Evolutionary conservation across 164 flowering plant species (phyloP), one percentile per base, ranked within the genome.

Genomic region (Nelumbo lutea): DNA sequence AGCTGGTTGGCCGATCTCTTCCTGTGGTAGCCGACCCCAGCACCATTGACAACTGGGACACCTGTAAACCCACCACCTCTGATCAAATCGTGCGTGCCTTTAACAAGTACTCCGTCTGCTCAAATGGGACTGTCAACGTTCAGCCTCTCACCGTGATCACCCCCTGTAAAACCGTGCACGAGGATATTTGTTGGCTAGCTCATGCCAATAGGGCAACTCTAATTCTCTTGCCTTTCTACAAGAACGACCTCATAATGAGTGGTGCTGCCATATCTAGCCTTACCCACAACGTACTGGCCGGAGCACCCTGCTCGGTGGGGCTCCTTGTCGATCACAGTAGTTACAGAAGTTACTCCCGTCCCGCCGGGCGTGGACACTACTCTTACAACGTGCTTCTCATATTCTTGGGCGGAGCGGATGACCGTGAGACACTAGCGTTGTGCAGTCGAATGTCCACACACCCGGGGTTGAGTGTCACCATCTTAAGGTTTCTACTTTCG

Each of bases 261-360:
- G 71, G 48, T 60, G 48, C 14, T 15, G 67, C 63, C 4, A 14
- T 74, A 11, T 42, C 64, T 40, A 68, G n/a, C 1, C 42, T 81
- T 59, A 79, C 77, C 79, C 45, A 59, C 0, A 69, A 77, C 8
- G 68, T 84, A 7, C 75, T 79, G 6, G 67, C 39, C 6, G 69
- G 68, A 9, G 80, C 83, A 3, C 87, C 84, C 9, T 84, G 85
- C 76, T 79, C 87, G 0, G 81, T 82, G 9, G 85, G 75, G 0
- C 66, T 84, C 67, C 76, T 84, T 6, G 68, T 80, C 4, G 81
- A 84, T 62, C 78, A 70, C 10, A 27, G 27, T 27, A 73, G 78
- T 27, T 27, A 27, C 14, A 27, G 45, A 40, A 13, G 42, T 10
- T 38, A 6, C 27, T 27, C 27, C 27, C 14, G 10, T 39, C 9